Evolutionary conservation across 176 grass and related monocot genomes (phyloP).

Genomic region (Avena insularis): DNA sequence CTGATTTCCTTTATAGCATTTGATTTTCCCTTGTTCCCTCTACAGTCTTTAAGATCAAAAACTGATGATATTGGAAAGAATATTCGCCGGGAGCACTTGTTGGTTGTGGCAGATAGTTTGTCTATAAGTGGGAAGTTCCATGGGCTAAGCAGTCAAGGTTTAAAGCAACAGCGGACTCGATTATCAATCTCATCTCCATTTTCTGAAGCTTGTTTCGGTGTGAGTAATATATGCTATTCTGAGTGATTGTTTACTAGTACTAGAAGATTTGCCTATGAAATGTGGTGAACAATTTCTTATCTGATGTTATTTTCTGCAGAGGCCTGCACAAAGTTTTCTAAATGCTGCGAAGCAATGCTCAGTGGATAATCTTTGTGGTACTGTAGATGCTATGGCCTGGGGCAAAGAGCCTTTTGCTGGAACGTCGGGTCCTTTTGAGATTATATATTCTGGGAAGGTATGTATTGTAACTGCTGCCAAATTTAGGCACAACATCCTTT

Average conservation of each 20-base stretch:
- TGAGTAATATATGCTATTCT: constrained; percentile 56
- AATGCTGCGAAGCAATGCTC: constrained; percentile 79
- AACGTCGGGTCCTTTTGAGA: constrained; percentile 80
- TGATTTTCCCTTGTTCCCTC: constrained; percentile 40
- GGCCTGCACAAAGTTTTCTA: constrained; percentile 77
- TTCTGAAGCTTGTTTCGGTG: constrained; percentile 89
- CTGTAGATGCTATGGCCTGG: constrained; percentile 80
- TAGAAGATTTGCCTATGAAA: constrained; percentile 37
- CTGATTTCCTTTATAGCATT: constrained; percentile 32
- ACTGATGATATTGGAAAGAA: constrained; percentile 71
- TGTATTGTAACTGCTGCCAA: constrained; percentile 13
- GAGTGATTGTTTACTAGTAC: background rate
- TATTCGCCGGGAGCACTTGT: constrained; percentile 65
- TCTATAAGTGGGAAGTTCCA: constrained; percentile 85
- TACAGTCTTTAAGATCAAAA: constrained; percentile 76
- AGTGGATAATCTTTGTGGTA: constrained; percentile 72
- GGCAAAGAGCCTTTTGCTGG: constrained; percentile 81
- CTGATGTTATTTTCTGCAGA: constrained; percentile 58
- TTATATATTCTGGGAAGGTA: constrained; percentile 72
- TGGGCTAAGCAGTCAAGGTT: constrained; percentile 70
- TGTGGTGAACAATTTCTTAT: constrained; percentile 24
- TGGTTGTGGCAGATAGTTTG: constrained; percentile 70
- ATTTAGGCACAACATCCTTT: constrained; percentile 23
- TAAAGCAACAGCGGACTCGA: constrained; percentile 64
- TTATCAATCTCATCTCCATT: constrained; percentile 85